Evolutionary conservation across 768 basidiomycete genomes (phyloP), one percentile per base, ranked within the genome.

Genomic region (Clathrus columnatus): DNA sequence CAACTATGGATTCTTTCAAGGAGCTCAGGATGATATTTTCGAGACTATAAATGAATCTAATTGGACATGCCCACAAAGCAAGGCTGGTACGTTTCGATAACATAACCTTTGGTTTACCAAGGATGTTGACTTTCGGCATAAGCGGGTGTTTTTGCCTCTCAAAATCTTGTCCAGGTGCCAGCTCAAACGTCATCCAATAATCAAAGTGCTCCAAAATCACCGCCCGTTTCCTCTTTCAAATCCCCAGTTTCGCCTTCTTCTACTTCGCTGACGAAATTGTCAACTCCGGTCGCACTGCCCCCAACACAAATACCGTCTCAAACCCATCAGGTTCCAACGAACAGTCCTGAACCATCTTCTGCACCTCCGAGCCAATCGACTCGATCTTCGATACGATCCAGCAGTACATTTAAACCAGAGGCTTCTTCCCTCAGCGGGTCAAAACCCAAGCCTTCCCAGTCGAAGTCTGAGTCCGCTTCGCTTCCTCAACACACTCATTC

Each of bases 21-120:
- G 88, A 7, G 71, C 85, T 0, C 88, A 91, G 64, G 64, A 77
- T 51, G 85, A 88, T 65, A 87, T 88, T 58, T 87, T 89, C 65
- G 68, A 72, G 50, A 55, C 54, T 26, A 32, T 55, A 20, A 48
- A 47, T 28, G 23, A 48, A 7, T 55, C 54, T 30, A 48, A 27
- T 18, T 55, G 45, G 45, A 55, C 54, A 2, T 55, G 54, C 30
- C 54, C 54, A 1, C 54, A 55, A 42, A 55, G 54, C 46, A 55
- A 30, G 18, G 54, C 54, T 28, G 2, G 54, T 55, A 28, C 18
- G 54, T 48, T 14, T 30, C 23, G 10, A 7, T 28, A 28, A 23
- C 23, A 26, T 18, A 10, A 14, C 26, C 17, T 47, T 2, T 47
- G 16, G 2, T 47, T 3, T 14, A 11, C 46, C 3, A 47, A 47